Evolutionary conservation across 495 filamentous ascomycete genomes (phyloP), one percentile per base, ranked within the genome.

Genomic region (Hamigera avellanea): DNA sequence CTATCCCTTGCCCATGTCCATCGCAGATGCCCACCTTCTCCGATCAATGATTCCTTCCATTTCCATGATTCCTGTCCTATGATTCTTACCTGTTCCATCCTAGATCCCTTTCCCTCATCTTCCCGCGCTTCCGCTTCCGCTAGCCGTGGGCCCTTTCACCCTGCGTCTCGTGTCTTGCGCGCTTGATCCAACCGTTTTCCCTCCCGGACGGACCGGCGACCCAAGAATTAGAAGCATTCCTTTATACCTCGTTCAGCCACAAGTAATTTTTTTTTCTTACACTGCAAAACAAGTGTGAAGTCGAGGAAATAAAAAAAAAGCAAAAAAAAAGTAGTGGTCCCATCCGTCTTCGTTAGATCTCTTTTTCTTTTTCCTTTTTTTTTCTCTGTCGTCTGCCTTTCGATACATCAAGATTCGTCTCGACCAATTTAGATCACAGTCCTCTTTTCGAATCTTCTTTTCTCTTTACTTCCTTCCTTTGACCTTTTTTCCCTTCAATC

Each of bases 71-170:
- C 25, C 10, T 14, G 9, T 36, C 18, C 14, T 10, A 23, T 23
- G 8, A 8, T 14, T 23, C 19, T n/a, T 36, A 32, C 14, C 28
- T 33, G 33, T 21, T 43, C 31, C 36, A 39, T 44, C 41, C 41
- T 32, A 34, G 43, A 45, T 45, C 42, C 43, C 44, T 40, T 45
- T 45, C 42, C 41, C 36, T 37, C 47, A 43, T 47, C 44, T 51
- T 51, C 48, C 48, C 48, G 48, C 42, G 41, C 43, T 46, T 48
- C 49, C 47, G 43, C 43, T 46, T 45, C 46, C 47, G 35, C 39
- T 40, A 46, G 34, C 43, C 43, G 41, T 49, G 47, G 46, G 31
- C 38, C 46, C 40, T 14, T 14, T 9, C 14, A 40, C 44, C 48
- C 41, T 50, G 48, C 43, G 33, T 46, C 43, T 50, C 38, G 41